These are phyloP conservation scores for Symmetrospora coprosmae DNA, from an alignment of 768 basidiomycete genomes.

Conservation along the genomic window DNA sequence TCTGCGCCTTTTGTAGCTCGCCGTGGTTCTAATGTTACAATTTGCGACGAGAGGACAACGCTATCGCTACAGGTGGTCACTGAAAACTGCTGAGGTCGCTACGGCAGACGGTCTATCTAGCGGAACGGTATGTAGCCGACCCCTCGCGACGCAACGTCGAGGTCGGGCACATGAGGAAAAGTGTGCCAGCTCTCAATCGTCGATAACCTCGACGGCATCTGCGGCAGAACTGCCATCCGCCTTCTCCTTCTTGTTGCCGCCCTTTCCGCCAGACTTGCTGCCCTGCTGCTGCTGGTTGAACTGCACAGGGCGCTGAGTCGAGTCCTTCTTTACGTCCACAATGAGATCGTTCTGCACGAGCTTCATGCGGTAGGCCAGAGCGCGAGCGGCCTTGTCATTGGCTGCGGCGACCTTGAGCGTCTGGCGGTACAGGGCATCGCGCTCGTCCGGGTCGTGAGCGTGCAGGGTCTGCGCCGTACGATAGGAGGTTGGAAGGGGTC, in stretches of 20 bases:
- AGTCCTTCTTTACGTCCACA: conserved; percentile 17
- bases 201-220: too few relatives aligned
- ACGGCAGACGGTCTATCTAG: too few relatives aligned
- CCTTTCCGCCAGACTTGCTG: background rate
- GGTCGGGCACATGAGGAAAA: too few relatives aligned
- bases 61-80: too few relatives aligned
- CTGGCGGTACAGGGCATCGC: conserved; percentile 59
- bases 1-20: too few relatives aligned
- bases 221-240: background rate
- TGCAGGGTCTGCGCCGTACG: conserved; percentile 49
- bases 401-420: conserved; percentile 60
- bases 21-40: too few relatives aligned
- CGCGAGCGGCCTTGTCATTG: conserved; percentile 46
- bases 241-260: background rate
- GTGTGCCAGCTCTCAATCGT: too few relatives aligned
- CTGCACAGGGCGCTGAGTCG: too few relatives aligned
- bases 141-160: too few relatives aligned
- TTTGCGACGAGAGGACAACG: too few relatives aligned
- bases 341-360: conserved; percentile 57
- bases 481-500: background rate
- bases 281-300: background rate
- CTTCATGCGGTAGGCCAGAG: conserved; percentile 20
- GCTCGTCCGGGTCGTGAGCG: conserved; percentile 63
- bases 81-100: too few relatives aligned
- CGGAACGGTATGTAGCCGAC: too few relatives aligned